A percentile compares a stretch with the other conserved stretches of the same genome.
These are phyloP conservation scores for Martiniozyma asiatica DNA, from an alignment of 1,139 yeast genomes.

Conservation along the genomic window DNA sequence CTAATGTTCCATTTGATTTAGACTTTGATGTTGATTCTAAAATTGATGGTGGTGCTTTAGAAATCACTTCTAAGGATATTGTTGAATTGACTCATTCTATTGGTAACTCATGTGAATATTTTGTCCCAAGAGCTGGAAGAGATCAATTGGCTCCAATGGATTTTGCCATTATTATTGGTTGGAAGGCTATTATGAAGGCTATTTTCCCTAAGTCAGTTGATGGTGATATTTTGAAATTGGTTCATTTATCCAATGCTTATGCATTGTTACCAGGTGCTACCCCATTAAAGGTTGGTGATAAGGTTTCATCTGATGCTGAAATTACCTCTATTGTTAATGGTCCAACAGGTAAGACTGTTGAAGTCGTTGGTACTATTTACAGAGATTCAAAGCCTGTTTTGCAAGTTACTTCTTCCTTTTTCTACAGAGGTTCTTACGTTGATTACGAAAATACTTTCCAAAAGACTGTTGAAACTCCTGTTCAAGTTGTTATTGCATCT, in stretches of 20 bases:
- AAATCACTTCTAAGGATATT: slow-evolving; percentile 66
- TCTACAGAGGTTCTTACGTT: slow-evolving; percentile 83
- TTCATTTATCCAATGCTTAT: slow-evolving; percentile 91
- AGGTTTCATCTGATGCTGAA: slow-evolving; percentile 70
- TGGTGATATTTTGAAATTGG: slow-evolving; percentile 89
- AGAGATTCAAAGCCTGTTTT: slow-evolving; percentile 72
- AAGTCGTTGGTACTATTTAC: slow-evolving; percentile 81
- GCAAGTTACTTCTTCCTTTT: slow-evolving; percentile 92
- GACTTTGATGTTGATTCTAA: slow-evolving; percentile 49
- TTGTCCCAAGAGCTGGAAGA: slow-evolving; percentile 80
- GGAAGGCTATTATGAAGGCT: slow-evolving; percentile 96
- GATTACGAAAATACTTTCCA: slow-evolving; percentile 92
- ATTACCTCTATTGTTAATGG: slow-evolving; percentile 84
- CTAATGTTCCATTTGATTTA: slow-evolving; percentile 41
- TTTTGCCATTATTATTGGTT: slow-evolving; percentile 95
- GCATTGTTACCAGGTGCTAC: slow-evolving; percentile 86
- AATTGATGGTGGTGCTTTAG: slow-evolving; percentile 59
- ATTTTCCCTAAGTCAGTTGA: slow-evolving; percentile 94
- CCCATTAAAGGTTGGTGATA: slow-evolving; percentile 82
- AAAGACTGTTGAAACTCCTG: slow-evolving; percentile 78
- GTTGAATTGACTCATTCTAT: slow-evolving; percentile 93
- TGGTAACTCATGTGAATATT: slow-evolving; percentile 94
- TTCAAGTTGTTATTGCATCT: slow-evolving; percentile 58
- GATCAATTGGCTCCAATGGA: slow-evolving; percentile 94
- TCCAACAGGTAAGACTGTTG: slow-evolving; percentile 89